Evolutionary conservation across 1,284 basidiomycete genomes (phyloP).

Genomic region (Malassezia obtusa): DNA sequence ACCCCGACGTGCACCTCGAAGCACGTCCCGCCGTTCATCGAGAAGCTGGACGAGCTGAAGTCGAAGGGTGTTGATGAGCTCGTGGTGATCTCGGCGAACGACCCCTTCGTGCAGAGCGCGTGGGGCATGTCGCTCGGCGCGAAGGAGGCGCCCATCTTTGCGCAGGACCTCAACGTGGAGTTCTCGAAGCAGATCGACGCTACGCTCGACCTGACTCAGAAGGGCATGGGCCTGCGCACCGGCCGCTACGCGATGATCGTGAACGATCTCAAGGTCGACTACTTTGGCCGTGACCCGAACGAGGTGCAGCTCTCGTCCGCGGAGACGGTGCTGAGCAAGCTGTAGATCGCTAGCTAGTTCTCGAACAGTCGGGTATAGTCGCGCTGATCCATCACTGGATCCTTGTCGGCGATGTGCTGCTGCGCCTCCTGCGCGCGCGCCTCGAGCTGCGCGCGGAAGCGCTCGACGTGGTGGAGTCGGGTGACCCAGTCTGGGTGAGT

Average conservation of each 20-base stretch:
- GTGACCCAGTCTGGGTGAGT: slow-evolving; percentile 27
- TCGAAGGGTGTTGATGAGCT: slow-evolving; percentile 61
- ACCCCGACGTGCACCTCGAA: slow-evolving; percentile 38
- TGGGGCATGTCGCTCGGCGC: slow-evolving; percentile 62
- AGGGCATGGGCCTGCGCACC: slow-evolving; percentile 60
- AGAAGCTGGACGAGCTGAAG: slow-evolving; percentile 61
- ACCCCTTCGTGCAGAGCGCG: slow-evolving; percentile 50
- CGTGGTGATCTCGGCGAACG: slow-evolving; percentile 50
- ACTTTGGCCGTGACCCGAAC: slow-evolving; percentile 21
- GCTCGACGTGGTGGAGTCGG: slow-evolving; percentile 27
- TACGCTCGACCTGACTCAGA: slow-evolving; percentile 55
- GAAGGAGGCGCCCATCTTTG: slow-evolving; percentile 63
- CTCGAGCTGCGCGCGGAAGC: slow-evolving; percentile 12
- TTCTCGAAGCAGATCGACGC: slow-evolving; percentile 62
- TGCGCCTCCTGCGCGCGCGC: background rate
- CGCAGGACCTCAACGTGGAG: slow-evolving; percentile 59
- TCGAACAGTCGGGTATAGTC: slow-evolving; percentile 25
- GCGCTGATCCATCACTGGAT: slow-evolving; percentile 16
- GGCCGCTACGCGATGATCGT: slow-evolving; percentile 60
- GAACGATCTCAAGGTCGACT: slow-evolving; percentile 57
- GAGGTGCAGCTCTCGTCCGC: slow-evolving; percentile 6
- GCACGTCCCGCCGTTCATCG: slow-evolving; percentile 60
- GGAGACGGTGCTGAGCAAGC: slow-evolving; percentile 9
- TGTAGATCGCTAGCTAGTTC: background rate
- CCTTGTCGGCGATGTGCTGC: background rate